Evolutionary conservation across 805 yeast species (phyloP), one percentile per base, ranked within the genome.

Genomic region (Wickerhamiella lipophila): DNA sequence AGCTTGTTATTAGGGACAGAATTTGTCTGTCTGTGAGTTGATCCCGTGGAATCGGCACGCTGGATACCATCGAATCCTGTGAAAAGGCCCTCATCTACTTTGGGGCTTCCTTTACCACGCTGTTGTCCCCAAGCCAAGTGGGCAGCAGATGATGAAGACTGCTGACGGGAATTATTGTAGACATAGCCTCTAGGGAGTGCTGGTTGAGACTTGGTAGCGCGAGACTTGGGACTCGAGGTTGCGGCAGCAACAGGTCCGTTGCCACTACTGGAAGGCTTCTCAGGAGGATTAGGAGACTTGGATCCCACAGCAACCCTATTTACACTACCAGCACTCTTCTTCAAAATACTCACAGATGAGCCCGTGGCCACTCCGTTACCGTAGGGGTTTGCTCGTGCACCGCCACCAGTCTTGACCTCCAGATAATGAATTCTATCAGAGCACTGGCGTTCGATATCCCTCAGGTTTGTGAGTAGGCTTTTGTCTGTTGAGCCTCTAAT

Each of bases 391-490:
- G 47, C 41, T 3, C 41, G 38, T 3, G 30, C 40, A 9, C 40
- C 40, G 22, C 47, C 47, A n/a, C 47, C 47, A n/a, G 47, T 44
- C 41, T 44, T 44, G 30, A 32, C 32, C 29, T 60, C 60, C 36
- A 59, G 47, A 29, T 54, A 58, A 34, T 49, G 49, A 40, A 67
- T 66, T 21, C 69, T 56, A 46, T 67, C 70, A 30, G 57, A 60
- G 53, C 68, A 65, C 56, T 67, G 70, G 30, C 66, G 62, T 55
- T 67, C 69, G 39, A 67, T 63, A 52, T 66, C 70, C 52, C 58
- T 56, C 49, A 67, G 61, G 39, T 66, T 60, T 34, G 64, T 57
- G 53, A 65, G 56, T 42, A 67, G 55, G 25, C 61, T 51, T 51
- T 62, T 61, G 49, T 66, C 69, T 23, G 58, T 59, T 25, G 62